Base-by-base conservation (phyloP, 2,329 filamentous ascomycete species). In the Trichophyton simii region DNA sequence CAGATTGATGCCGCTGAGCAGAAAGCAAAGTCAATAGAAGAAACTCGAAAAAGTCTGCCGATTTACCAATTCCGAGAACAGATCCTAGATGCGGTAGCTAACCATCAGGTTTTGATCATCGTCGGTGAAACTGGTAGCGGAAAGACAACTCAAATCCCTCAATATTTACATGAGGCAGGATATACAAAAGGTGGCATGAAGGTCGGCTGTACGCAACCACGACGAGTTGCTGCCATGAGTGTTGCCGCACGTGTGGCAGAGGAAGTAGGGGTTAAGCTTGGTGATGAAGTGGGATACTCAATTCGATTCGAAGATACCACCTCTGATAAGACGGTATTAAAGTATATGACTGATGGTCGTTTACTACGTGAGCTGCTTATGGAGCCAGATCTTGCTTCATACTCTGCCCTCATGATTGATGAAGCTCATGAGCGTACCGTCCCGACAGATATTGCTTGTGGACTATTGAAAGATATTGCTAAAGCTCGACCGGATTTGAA, bases 311-410 rank as follows among this genome's bases (percentile, higher is more conserved):
- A 99, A 71, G 89, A 96, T 73, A 86, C 86, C 65, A 95, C 91
- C 0, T 89, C 85, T 71, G 90, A 95, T 68, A 95, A 95, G 76
- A 97, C 94, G 0, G 80, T 92, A 6, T 76, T 99, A 60, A 95
- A 96, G 73, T 97, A 96, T 75, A 92, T 95, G 88, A 99, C 94
- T 0, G 94, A 99, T 69, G 94, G 94, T 71, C 95, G 97, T 87
- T 78, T 97, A 44, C 78, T 97, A 34, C 82, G 91, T 70, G 90
- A 96, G 71, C 88, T 96, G 66, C 83, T 96, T 76, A 92, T 89
- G 0, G 90, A 95, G 68, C 91, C 92, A 0, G 86, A 92, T 66
- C 78, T 97, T 4, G 82, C 84, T 1, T 85, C 84, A 15, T 97
- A 97, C 68, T 88, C 89, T 3, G 89, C 87, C 11, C 76, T 99